Percentiles rank a stretch among this genome's conserved stretches.
Evolutionary conservation across 2,329 filamentous ascomycete genomes (phyloP).

Genomic region (Sporothrix variecibatus): DNA sequence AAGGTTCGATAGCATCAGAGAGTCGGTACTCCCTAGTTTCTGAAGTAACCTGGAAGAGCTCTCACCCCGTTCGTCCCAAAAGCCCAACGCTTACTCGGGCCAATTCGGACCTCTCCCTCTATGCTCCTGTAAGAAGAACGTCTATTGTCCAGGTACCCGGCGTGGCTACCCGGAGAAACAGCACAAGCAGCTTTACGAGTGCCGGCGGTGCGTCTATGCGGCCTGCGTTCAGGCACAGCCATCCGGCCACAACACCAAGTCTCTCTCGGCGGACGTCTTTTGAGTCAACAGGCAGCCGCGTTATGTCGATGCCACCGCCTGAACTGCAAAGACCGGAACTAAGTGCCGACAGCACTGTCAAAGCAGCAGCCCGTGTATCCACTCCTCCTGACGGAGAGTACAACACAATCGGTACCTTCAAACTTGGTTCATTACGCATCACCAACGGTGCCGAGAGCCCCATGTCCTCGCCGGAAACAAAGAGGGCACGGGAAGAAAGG

Average conservation of each 20-base stretch:
- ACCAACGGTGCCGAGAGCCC: slow-evolving; percentile 61
- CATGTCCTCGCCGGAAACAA: slow-evolving; percentile 32
- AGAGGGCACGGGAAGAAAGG: background rate
- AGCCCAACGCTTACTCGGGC: slow-evolving; percentile 41
- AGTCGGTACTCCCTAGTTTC: slow-evolving; percentile 38
- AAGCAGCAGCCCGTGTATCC: slow-evolving; percentile 41
- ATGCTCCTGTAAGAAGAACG: slow-evolving; percentile 50
- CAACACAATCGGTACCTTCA: slow-evolving; percentile 61
- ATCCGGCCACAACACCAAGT: slow-evolving; percentile 42
- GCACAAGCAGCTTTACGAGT: slow-evolving; percentile 31
- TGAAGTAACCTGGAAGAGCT: slow-evolving; percentile 43
- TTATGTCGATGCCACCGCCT: slow-evolving; percentile 41
- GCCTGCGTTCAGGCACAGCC: slow-evolving; percentile 43
- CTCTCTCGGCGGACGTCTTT: slow-evolving; percentile 45
- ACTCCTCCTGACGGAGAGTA: slow-evolving; percentile 61
- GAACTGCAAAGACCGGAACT: slow-evolving; percentile 28
- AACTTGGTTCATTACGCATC: slow-evolving; percentile 63
- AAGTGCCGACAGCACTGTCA: background rate
- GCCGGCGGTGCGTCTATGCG: slow-evolving; percentile 32
- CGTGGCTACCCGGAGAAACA: slow-evolving; percentile 48
- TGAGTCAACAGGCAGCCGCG: slow-evolving; percentile 40
- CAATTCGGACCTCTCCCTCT: slow-evolving; percentile 52
- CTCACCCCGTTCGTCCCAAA: slow-evolving; percentile 37
- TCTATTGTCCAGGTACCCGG: slow-evolving; percentile 53
- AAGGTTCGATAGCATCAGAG: slow-evolving; percentile 41